phyloP scores from a whole-genome alignment of 73 alveolate genomes.

The Tetrahymena borealis region DNA sequence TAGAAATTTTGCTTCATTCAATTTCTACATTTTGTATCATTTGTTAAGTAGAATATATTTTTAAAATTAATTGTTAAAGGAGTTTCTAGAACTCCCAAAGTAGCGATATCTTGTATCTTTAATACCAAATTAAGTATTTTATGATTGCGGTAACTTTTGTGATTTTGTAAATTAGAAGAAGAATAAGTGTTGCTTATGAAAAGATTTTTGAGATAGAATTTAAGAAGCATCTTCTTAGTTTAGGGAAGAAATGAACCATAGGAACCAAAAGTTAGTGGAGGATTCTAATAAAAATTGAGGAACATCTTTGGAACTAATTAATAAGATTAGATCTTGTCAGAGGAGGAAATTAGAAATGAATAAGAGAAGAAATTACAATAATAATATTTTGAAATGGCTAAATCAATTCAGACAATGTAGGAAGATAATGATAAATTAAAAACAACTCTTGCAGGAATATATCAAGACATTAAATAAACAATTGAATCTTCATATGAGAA shows the following conservation, averaged over 20 bases:
- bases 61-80: no score
- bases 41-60: no score
- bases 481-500: constrained; percentile 14
- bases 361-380: background rate
- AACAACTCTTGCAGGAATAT: background rate
- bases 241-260: background rate
- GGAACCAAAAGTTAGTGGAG: background rate
- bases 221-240: background rate
- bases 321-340: background rate
- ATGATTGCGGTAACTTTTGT: no score
- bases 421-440: constrained; percentile 22
- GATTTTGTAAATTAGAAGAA: no score
- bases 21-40: no score
- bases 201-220: background rate
- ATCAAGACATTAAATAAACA: constrained; percentile 18
- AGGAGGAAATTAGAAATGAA: background rate
- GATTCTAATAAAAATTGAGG: background rate
- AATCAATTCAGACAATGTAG: constrained; percentile 7
- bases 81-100: no score
- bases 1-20: no score
- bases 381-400: constrained; percentile 11
- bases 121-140: background rate
- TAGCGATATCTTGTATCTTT: background rate
- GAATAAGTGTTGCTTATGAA: background rate
- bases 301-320: background rate